Evolutionary conservation across 805 yeast species (phyloP), one percentile per base, ranked within the genome.

Genomic region (Blastobotrys mokoenaii): DNA sequence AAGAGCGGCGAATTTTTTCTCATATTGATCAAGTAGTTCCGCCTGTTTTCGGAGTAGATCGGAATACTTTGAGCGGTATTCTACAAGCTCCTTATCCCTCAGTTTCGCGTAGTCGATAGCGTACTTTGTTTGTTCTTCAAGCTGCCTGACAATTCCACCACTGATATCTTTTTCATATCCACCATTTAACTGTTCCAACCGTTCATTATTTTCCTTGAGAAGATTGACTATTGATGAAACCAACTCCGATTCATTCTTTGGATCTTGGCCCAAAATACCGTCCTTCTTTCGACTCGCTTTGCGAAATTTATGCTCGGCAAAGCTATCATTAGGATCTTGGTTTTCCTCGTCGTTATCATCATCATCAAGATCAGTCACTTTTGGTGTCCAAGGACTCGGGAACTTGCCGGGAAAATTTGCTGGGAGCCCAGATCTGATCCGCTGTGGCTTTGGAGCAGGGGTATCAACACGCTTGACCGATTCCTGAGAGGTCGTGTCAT

Each of bases 331-430:
- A 3, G 10, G 38, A 18, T 27, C 36, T 16, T 25, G 12, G 34
- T 20, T 12, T 25, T 12, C 16, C 12, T 38, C 33, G 3, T 34
- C 41, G 8, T 15, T 20, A 3, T 20, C 18, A 22, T 29, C 36
- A 17, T 17, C 37, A 9, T 33, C 36, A n/a, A 8, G n/a, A 31
- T 34, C 15, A 14, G 22, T 22, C 2, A 46, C 46, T 29, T 41
- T 46, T 15, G 54, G 54, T 2, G 54, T 51, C 41, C 43, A 46
- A 1, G 55, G 55, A 30, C 49, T 47, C n/a, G 57, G 57, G 36
- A 53, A 53, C 38, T 51, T 51, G 40, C 57, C 57, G 9, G 57
- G 57, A 29, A 53, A 47, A 27, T 50, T 41, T 2, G 35, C 30
- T 3, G 55, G 53, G 27, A 53, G 45, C 15, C 55, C 55, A 22